Base-by-base conservation (phyloP, 257 asterid species). In the Solanum chmielewskii region DNA sequence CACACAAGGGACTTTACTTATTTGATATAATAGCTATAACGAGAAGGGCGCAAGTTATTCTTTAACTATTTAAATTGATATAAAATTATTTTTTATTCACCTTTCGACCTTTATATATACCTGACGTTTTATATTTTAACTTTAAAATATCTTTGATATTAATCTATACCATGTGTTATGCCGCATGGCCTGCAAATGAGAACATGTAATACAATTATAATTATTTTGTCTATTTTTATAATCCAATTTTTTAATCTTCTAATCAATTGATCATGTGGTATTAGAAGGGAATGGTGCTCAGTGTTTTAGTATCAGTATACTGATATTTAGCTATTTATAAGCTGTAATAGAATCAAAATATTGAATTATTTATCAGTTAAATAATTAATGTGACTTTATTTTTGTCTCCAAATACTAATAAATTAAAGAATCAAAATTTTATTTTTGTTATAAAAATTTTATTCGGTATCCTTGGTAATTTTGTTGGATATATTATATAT, bases 21-120 rank as follows among this genome's bases (percentile, higher is more conserved):
- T 8, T 59, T 3, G 66, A 25, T 59, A 59, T 59, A 56, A 20
- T 56, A 56, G 2, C 11, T 20, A 56, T 56, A 59, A 59, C 6
- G 4, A 5, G 1, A 20, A 59, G 2, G 5, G 2, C 6, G 12
- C 9, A 21, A 59, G 9, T 1, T 0, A 3, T 59, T 0, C 25
- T 20, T 59, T 59, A 56, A 56, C 1, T 49, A 11, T 45, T 2
- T 49, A 11, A 20, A 56, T 20, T 20, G 66, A 0, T 56, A 56
- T 3, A 56, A 56, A 56, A 56, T 56, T 20, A 56, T 0, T 4
- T 1, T 56, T 56, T 0, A 8, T 56, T 0, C 66, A 56, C 5
- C 11, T 0, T 56, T 20, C 2, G 11, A 20, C 0, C 2, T 10
- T 0, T 18, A 56, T 0, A 20, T 56, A 56, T 8, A 1, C 1